These are phyloP conservation scores for Grifola frondosa DNA, from an alignment of 1,284 basidiomycete genomes.

Conservation along the genomic window DNA sequence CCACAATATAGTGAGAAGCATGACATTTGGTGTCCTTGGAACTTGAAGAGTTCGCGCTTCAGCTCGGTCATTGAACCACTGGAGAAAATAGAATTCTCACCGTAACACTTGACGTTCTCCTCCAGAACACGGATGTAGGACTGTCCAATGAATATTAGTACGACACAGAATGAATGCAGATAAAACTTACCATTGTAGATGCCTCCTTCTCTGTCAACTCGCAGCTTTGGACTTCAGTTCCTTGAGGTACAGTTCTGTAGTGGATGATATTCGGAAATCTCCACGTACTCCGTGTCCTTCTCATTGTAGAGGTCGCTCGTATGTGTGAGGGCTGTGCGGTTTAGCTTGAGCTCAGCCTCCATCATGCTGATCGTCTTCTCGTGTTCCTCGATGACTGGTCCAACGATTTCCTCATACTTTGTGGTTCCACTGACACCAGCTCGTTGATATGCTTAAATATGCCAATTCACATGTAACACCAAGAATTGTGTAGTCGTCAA, in stretches of 20 bases:
- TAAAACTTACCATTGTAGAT: slow-evolving; percentile 85
- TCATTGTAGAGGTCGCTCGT: slow-evolving; percentile 90
- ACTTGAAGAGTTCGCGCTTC: slow-evolving; percentile 75
- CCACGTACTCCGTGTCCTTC: slow-evolving; percentile 76
- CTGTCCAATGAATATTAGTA: slow-evolving; percentile 36
- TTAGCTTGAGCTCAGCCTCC: slow-evolving; percentile 89
- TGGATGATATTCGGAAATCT: slow-evolving; percentile 64
- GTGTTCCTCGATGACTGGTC: slow-evolving; percentile 96
- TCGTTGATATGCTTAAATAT: slow-evolving; percentile 88
- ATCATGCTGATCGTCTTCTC: slow-evolving; percentile 94
- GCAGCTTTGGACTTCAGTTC: slow-evolving; percentile 78
- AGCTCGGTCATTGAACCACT: slow-evolving; percentile 77
- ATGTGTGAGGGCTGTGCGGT: slow-evolving; percentile 82
- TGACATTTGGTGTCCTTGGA: slow-evolving; percentile 75
- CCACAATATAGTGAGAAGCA: slow-evolving; percentile 78
- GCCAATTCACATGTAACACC: too few relatives aligned
- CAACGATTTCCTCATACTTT: slow-evolving; percentile 93
- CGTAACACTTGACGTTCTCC: slow-evolving; percentile 78
- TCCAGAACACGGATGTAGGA: slow-evolving; percentile 91
- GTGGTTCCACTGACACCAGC: slow-evolving; percentile 64
- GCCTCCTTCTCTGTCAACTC: slow-evolving; percentile 83
- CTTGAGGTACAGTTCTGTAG: slow-evolving; percentile 81
- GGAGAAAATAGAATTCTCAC: slow-evolving; percentile 74
- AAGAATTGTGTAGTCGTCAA: too few relatives aligned
- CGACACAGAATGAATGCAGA: slow-evolving; percentile 2